phyloP scores from a whole-genome alignment of 495 filamentous ascomycete species.

The Penicillium cataractarum region DNA sequence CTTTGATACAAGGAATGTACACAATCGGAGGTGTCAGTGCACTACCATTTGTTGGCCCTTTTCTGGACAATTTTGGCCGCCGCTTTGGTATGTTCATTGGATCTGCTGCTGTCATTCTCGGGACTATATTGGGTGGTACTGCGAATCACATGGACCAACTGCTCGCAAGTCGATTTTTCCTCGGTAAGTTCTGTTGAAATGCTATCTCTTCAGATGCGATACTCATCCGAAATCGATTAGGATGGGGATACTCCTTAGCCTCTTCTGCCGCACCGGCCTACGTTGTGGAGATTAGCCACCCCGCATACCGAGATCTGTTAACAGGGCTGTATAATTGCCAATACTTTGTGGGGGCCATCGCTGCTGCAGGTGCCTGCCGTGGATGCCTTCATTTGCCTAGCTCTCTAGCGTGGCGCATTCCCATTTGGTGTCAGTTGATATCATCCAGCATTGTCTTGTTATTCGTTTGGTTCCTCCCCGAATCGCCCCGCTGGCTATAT shows the following conservation, averaged over 20 bases:
- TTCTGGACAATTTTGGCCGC: background rate
- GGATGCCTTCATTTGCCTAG: conserved; percentile 28
- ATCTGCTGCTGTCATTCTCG: background rate
- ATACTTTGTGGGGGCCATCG: conserved; percentile 55
- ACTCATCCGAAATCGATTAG: conserved; percentile 34
- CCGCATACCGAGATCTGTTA: conserved; percentile 55
- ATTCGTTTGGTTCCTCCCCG: background rate
- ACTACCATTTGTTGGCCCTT: background rate
- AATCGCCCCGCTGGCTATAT: background rate
- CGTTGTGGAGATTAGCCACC: background rate
- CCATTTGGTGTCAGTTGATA: background rate
- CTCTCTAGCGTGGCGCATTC: background rate
- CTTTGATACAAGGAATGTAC: background rate
- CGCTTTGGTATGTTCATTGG: background rate
- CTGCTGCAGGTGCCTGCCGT: conserved; percentile 34
- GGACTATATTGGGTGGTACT: background rate
- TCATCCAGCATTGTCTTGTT: background rate
- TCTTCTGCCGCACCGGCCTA: background rate
- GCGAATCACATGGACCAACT: background rate
- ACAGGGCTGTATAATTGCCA: conserved; percentile 60
- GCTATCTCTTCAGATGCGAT: background rate
- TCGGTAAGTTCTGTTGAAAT: background rate
- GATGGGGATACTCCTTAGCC: background rate
- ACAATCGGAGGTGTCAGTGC: background rate
- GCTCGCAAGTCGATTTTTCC: background rate